phyloP scores from a whole-genome alignment of 2,329 filamentous ascomycete genomes.

The Epicoccum sorghinum region DNA sequence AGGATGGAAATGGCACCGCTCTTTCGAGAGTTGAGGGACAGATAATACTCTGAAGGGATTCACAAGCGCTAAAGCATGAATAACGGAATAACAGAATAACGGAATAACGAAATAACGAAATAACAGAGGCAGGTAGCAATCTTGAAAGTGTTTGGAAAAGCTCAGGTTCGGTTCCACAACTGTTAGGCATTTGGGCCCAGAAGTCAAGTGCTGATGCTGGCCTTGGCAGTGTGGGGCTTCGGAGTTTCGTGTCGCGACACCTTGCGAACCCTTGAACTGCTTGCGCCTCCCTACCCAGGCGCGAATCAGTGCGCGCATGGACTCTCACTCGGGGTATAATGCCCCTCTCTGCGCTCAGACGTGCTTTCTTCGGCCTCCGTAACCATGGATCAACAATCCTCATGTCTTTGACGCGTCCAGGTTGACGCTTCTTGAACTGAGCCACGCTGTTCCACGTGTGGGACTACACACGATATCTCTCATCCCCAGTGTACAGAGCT shows the following conservation, averaged over 20 bases:
- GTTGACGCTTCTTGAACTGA: not conserved
- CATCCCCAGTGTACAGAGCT: not conserved
- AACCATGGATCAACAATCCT: not conserved
- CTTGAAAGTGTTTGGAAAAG: too few species aligned
- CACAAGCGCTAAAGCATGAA: too few species aligned
- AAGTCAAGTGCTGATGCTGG: not conserved
- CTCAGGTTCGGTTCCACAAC: too few species aligned
- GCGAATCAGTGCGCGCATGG: constrained; percentile 11
- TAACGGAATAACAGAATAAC: too few species aligned
- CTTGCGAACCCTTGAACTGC: constrained; percentile 11
- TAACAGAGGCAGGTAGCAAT: too few species aligned
- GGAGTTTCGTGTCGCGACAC: constrained; percentile 9
- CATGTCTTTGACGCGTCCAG: not conserved
- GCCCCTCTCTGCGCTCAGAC: not conserved
- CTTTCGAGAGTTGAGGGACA: too few species aligned
- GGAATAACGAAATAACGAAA: too few species aligned
- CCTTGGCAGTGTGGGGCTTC: constrained; percentile 6
- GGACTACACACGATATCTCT: not conserved
- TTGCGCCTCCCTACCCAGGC: not conserved
- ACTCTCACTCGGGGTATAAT: not conserved
- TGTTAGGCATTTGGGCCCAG: too few species aligned
- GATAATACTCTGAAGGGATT: too few species aligned
- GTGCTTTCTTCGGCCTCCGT: not conserved
- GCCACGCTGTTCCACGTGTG: too few species aligned
- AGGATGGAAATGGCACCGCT: too few species aligned